These are phyloP conservation scores for Favolaschia claudopus DNA, from an alignment of 768 basidiomycete genomes.

Conservation along the genomic window DNA sequence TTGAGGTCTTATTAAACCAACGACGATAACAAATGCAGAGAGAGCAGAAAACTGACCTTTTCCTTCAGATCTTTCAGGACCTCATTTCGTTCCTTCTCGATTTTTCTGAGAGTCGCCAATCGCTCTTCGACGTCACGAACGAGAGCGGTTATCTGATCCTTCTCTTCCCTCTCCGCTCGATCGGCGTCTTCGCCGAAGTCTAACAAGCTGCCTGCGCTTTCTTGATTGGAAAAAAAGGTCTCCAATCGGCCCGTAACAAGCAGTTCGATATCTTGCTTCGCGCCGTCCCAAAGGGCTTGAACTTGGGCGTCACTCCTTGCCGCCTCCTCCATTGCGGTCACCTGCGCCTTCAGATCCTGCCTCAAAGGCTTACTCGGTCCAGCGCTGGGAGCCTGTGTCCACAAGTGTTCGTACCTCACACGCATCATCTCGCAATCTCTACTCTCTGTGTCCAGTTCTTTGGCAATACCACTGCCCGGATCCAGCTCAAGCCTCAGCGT, in stretches of 20 bases:
- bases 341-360: slow-evolving; percentile 81
- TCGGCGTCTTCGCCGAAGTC: slow-evolving; percentile 73
- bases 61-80: slow-evolving; percentile 95
- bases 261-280: slow-evolving; percentile 68
- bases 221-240: slow-evolving; percentile 56
- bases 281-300: slow-evolving; percentile 71
- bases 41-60: slow-evolving; percentile 61
- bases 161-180: slow-evolving; percentile 63
- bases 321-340: slow-evolving; percentile 77
- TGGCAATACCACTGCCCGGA: slow-evolving; percentile 44
- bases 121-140: slow-evolving; percentile 83
- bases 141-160: slow-evolving; percentile 67
- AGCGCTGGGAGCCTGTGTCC: slow-evolving; percentile 87
- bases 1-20: no score
- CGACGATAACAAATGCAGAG: background rate
- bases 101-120: slow-evolving; percentile 79
- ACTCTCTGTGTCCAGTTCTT: slow-evolving; percentile 82
- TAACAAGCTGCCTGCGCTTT: slow-evolving; percentile 47
- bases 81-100: slow-evolving; percentile 84
- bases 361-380: slow-evolving; percentile 73
- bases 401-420: slow-evolving; percentile 85
- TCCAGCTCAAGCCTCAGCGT: slow-evolving; percentile 69
- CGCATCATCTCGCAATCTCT: slow-evolving; percentile 89
- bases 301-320: slow-evolving; percentile 83
- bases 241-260: slow-evolving; percentile 69